These are phyloP conservation scores for Gracilaria vermiculophylla DNA, from an alignment of 23 red algal species.

Conservation along the genomic window DNA sequence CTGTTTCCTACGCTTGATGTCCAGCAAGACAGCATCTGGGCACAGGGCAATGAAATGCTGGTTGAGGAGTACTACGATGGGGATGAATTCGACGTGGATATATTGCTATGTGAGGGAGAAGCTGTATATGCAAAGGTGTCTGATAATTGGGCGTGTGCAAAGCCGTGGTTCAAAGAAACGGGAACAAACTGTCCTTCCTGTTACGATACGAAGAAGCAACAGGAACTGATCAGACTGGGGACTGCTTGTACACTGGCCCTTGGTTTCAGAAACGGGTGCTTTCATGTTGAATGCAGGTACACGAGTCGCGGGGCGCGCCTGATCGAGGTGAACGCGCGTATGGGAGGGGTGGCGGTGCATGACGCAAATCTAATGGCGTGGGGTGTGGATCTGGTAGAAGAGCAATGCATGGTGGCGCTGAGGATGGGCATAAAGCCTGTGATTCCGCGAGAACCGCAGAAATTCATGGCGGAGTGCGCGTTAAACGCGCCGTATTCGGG, in stretches of 20 bases:
- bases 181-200: conserved; percentile 93
- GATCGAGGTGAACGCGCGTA: conserved; percentile 98
- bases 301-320: conserved; percentile 88
- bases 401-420: conserved; percentile 88
- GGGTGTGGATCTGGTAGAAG: conserved; percentile 98
- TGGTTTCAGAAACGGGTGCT: conserved; percentile 75
- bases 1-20: conserved; percentile 52
- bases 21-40: conserved; percentile 74
- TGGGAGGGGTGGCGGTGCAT: conserved; percentile 92
- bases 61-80: conserved; percentile 97
- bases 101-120: conserved; percentile 77
- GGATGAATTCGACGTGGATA: conserved; percentile 96
- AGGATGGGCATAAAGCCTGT: conserved; percentile 81
- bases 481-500: conserved; percentile 96
- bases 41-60: conserved; percentile 90
- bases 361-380: conserved; percentile 83
- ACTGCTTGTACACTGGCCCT: conserved; percentile 73
- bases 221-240: conserved; percentile 72
- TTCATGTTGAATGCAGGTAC: conserved; percentile 97
- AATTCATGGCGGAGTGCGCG: conserved; percentile 68
- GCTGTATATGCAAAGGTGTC: conserved; percentile 84
- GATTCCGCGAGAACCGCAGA: conserved; percentile 47
- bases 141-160: conserved; percentile 94
- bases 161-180: conserved; percentile 97
- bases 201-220: conserved; percentile 73